Evolutionary conservation across 1,139 yeast genomes (phyloP), one percentile per base, ranked within the genome.

Genomic region (Taphrina betulina): DNA sequence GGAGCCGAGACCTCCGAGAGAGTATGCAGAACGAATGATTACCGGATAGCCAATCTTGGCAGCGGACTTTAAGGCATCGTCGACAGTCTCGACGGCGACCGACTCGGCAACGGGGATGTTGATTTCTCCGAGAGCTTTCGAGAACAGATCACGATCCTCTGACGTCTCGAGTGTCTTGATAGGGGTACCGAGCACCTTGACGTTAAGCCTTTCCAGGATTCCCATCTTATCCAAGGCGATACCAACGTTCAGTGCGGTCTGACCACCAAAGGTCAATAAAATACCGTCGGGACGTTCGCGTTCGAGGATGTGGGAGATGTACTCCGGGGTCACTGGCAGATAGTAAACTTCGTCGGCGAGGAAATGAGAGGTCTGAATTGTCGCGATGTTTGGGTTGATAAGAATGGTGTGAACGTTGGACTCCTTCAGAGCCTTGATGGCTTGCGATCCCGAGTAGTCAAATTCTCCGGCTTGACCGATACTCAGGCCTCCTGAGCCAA

Each of bases 401-500:
- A 92, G 78, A 63, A 92, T 85, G 20, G 95, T 82, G 67, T 80
- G 71, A 68, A 87, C 90, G 67, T 85, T 79, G 57, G 95, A 95
- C 73, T 92, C 97, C 69, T 81, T 86, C 66, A 92, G 76, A 7
- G 98, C 98, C 72, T 90, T 90, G 69, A 90, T 90, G 53, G 97
- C 97, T 73, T 90, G 97, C 19, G 96, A 56, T 59, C 97, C 97
- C 37, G 96, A 87, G 73, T 92, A 92, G 71, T 92, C 99, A 66
- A 92, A 92, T 72, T 92, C 99, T 66, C 99, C 99, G 45, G 99
- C 99, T 73, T 92, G 99, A 58, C 99, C 99, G 69, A 92, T 92
- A 55, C 96, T 86, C 60, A 92, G 78, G 45, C 98, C 99, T 68
- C 99, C 99, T 3, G 97, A 90, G 20, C 98, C 98, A 68, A 92